Evolutionary conservation across 1,284 basidiomycete species (phyloP).

Genomic region (Tilletia setariae): DNA sequence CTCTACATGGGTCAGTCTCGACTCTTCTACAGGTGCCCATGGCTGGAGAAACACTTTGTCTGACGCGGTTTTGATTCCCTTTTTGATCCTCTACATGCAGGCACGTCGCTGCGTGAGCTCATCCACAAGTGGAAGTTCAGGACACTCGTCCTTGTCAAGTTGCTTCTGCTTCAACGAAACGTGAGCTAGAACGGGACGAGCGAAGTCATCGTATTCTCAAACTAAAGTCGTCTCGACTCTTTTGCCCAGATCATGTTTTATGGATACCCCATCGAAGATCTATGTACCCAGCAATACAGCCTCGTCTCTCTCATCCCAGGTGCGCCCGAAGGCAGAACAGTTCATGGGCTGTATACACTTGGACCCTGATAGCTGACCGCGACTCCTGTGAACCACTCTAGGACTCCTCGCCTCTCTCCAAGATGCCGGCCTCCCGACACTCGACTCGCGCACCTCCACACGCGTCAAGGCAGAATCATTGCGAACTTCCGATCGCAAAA

Average conservation of each 20-base stretch:
- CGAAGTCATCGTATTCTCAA: not conserved
- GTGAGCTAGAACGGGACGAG: not conserved
- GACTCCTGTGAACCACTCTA: constrained; percentile 30
- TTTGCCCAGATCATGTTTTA: constrained; percentile 81
- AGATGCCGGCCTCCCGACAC: constrained; percentile 83
- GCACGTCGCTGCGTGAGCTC: constrained; percentile 84
- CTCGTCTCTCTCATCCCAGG: constrained; percentile 60
- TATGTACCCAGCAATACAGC: constrained; percentile 97
- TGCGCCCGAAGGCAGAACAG: constrained; percentile 58
- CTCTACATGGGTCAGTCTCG: constrained; percentile 73
- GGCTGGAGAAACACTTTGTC: too few relatives aligned
- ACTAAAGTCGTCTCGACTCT: not conserved
- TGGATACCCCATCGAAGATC: constrained; percentile 90
- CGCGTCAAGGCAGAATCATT: constrained; percentile 61
- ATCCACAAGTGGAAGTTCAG: constrained; percentile 91
- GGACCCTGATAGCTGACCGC: not conserved
- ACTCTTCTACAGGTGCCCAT: too few relatives aligned
- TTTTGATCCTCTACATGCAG: constrained; percentile 55
- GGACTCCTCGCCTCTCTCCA: constrained; percentile 82
- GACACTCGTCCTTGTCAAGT: constrained; percentile 88
- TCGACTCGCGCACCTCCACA: constrained; percentile 59
- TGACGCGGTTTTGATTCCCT: too few relatives aligned
- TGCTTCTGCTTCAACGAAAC: constrained; percentile 74
- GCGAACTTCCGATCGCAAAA: constrained; percentile 82
- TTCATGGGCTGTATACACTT: too few relatives aligned